Evolutionary conservation across 352 stramenopile genomes (phyloP).

Genomic region (Globisporangium abappressorium): DNA sequence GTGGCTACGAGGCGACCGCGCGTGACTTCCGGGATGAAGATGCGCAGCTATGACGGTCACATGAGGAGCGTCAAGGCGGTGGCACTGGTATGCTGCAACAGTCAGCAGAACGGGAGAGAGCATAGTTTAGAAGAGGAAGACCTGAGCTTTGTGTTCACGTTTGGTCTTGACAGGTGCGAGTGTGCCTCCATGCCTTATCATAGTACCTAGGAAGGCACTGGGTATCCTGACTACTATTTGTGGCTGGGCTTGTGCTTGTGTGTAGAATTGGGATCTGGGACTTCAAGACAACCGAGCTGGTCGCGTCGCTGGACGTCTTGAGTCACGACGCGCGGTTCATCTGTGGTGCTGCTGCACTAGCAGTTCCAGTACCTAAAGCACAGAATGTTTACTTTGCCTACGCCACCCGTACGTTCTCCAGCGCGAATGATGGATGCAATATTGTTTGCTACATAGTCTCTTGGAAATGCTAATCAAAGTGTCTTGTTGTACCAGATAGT

Average conservation of each 20-base stretch:
- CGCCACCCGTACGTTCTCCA: constrained; percentile 32
- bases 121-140: not conserved
- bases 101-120: not conserved
- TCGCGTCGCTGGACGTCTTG: constrained; percentile 31
- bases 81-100: constrained; percentile 8
- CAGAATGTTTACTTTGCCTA: constrained; percentile 29
- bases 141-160: constrained; percentile 33
- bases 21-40: constrained; percentile 56
- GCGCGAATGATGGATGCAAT: constrained; percentile 23
- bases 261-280: constrained; percentile 46
- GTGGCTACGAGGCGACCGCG: constrained; percentile 34
- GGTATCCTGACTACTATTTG: not conserved
- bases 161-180: constrained; percentile 44
- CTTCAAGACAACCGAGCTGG: constrained; percentile 27
- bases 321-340: constrained; percentile 23
- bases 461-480: no score
- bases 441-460: no score
- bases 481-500: not conserved
- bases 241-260: not conserved
- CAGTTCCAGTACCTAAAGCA: not conserved
- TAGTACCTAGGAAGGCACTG: no score
- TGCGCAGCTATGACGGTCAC: constrained; percentile 38
- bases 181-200: not conserved
- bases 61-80: constrained; percentile 23
- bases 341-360: constrained; percentile 24